Conservation (phyloP, 345 rosid genomes). For the Angophora floribunda region DNA sequence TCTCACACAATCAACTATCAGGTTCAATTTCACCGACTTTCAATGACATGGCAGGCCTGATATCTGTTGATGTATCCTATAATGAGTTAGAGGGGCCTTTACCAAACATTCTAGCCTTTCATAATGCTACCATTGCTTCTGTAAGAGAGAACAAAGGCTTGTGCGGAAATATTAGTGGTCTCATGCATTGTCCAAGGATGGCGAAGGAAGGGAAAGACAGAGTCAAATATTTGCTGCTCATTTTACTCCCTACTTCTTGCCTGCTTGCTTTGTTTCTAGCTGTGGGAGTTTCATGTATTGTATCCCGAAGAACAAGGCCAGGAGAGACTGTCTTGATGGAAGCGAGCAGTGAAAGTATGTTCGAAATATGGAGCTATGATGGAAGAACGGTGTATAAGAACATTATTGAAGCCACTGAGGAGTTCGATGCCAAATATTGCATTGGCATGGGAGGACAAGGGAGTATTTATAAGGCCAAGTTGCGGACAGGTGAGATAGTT, state of each 20-base stretch:
- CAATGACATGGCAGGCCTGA: neutral
- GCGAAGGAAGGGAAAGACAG: neutral
- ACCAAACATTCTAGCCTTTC: slow-evolving; percentile 18
- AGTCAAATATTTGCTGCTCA: neutral
- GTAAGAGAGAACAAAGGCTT: slow-evolving; percentile 5
- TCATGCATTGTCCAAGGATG: neutral
- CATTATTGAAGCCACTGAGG: slow-evolving; percentile 10
- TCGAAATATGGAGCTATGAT: neutral
- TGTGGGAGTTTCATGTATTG: neutral
- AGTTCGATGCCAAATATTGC: neutral
- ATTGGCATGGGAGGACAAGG: slow-evolving; percentile 15
- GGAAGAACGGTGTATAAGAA: slow-evolving; percentile 7
- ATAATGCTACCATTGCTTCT: neutral
- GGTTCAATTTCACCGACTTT: slow-evolving; percentile 5
- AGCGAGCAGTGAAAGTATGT: neutral
- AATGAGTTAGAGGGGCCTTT: slow-evolving; percentile 20
- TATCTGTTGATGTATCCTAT: slow-evolving; percentile 6
- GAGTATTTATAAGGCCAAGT: slow-evolving; percentile 6
- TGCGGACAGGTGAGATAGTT: neutral
- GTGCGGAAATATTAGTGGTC: slow-evolving; percentile 1
- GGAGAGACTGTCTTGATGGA: neutral
- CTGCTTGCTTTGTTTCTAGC: neutral
- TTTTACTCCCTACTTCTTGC: neutral
- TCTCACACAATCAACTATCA: neutral
- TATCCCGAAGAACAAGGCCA: neutral